Evolutionary conservation across 2,329 filamentous ascomycete species (phyloP), one percentile per base, ranked within the genome.

Genomic region (Pseudofabraea citricarpa): DNA sequence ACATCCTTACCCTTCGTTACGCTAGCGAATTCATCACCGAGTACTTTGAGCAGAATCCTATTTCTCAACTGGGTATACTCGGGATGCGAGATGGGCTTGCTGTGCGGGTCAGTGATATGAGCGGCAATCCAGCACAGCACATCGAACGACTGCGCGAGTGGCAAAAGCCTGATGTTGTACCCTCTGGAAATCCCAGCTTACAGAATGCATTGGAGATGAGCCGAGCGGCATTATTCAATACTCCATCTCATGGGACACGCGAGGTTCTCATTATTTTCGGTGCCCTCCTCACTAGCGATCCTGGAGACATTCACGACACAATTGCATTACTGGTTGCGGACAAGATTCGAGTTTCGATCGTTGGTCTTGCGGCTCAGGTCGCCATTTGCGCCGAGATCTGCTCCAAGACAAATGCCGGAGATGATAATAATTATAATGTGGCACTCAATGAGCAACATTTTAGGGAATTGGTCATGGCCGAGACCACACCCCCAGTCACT

Each of bases 41-140:
- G 64, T 98, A 89, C 68, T 98, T 97, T 61, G 93, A 97, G 66
- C 93, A 98, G 66, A 98, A 98, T 58, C 93, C 93, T 9, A 97
- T 98, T 53, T 95, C 90, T 8, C 93, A 98, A 67, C 78, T 98
- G 44, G 90, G 87, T 19, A 85, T 98, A 22, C 73, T 98, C 29
- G 91, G 87, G 40, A 95, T 97, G 87, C 81, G 87, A 49, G 93
- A 97, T 62, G 93, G 93, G 13, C 73, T 97, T 13, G 90, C 90
- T 2, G 73, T 94, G 19, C 75, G 87, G 29, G 79, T 98, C 50
- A 93, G 86, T 60, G 88, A 95, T 59, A 83, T 97, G 72, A 85
- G 86, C 43, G 93, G 93, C 8, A 96, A 96, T 60, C 90, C 91
- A 3, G 83, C 83, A 7, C 88, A 94, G 48, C 93, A 97, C 63